Base-by-base conservation (phyloP, 345 rosid species). In the Aquilaria sinensis region DNA sequence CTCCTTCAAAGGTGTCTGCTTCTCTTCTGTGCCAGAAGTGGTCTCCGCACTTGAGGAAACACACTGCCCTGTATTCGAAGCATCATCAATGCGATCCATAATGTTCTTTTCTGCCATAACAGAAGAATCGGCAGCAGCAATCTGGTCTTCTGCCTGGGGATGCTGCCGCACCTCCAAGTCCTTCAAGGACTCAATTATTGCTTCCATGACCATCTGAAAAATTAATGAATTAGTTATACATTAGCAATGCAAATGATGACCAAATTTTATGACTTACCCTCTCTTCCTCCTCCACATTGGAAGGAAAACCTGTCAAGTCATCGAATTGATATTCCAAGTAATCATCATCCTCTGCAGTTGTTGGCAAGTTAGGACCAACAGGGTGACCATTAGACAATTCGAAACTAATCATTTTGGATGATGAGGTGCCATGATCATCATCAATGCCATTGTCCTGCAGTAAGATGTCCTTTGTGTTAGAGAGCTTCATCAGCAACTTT, bases 191-290 rank as follows among this genome's bases (percentile, higher is more conserved):
- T 80, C 77, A 57, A 85, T 77, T 64, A 87, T 77, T 3, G 96
- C 97, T 77, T 85, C 93, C 96, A 87, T 80, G 57, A 89, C 67
- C 98, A 92, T 92, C 98, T 87, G 85, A 63, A 61, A 62, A 9
- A 59, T 53, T 57, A 37, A 72, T 30, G 58, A 12, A 59, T 61
- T 49, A 70, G 47, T 50, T 58, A 51, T 60, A 30, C 14, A 2
- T 34, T 31, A 9, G 65, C 1, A 32, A 58, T 59, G 49, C 43
- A 11, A 53, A 58, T 53, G 58, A 52, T 32, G 12, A 15, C 34
- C 15, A 9, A 50, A 51, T 53, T 31, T 43, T 67, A 31, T 30
- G 14, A 54, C 82, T 78, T 63, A 86, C 98, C 86, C 80, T 80
- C 70, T 90, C 98, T 79, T 93, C 97, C 79, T 87, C 96, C 78